phyloP scores from a whole-genome alignment of 2,329 filamentous ascomycete genomes.

The Nannizziopsis barbatae region DNA sequence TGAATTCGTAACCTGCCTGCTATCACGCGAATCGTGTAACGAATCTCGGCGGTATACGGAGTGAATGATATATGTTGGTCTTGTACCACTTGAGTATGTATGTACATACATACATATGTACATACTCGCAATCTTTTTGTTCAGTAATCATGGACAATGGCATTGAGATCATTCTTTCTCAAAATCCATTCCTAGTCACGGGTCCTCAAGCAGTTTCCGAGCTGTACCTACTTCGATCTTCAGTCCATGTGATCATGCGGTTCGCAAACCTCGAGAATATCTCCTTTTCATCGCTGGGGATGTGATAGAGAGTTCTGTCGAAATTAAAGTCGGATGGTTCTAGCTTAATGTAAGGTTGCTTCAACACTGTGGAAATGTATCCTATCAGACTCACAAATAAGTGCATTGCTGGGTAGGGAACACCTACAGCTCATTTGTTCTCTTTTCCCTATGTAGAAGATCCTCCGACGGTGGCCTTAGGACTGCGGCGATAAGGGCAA shows the following conservation, averaged over 20 bases:
- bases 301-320: slow-evolving; percentile 13
- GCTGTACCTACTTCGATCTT: slow-evolving; percentile 26
- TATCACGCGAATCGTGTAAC: too few relatives aligned
- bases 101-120: too few relatives aligned
- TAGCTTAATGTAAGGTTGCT: neutral
- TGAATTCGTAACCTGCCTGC: too few relatives aligned
- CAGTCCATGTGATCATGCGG: slow-evolving; percentile 26
- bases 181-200: too few relatives aligned
- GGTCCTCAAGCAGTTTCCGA: slow-evolving; percentile 21
- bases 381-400: slow-evolving; percentile 12
- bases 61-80: too few relatives aligned
- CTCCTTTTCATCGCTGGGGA: slow-evolving; percentile 22
- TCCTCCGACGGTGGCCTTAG: slow-evolving; percentile 14
- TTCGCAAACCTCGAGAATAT: slow-evolving; percentile 24
- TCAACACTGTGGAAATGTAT: neutral
- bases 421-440: slow-evolving; percentile 18
- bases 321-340: slow-evolving; percentile 12
- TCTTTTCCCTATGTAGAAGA: slow-evolving; percentile 10
- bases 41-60: too few relatives aligned
- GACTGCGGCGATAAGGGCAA: slow-evolving; percentile 14
- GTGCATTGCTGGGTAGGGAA: slow-evolving; percentile 11
- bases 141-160: too few relatives aligned
- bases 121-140: too few relatives aligned
- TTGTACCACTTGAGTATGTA: too few relatives aligned
- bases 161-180: too few relatives aligned